phyloP scores from a whole-genome alignment of 2,329 filamentous ascomycete species.

The Beauveria medogensis region DNA sequence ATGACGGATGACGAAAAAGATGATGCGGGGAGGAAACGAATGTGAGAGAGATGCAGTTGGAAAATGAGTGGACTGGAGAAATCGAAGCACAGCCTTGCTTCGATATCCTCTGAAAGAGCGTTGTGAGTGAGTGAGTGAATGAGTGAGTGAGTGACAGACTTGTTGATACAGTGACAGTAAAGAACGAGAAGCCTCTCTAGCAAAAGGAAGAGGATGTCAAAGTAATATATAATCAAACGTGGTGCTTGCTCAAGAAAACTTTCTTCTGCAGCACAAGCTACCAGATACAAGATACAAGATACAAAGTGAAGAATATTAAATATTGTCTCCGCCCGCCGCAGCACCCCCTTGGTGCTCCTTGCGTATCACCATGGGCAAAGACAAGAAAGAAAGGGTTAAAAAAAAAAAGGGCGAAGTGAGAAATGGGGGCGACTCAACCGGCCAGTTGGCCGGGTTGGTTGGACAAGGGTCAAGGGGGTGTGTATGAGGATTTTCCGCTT shows the following conservation, averaged over 20 bases:
- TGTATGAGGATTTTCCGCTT: no score
- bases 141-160: not conserved
- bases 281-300: no score
- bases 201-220: not conserved
- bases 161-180: no score
- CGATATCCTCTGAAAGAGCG: not conserved
- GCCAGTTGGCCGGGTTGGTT: no score
- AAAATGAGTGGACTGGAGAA: not conserved
- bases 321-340: not conserved
- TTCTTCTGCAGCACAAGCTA: not conserved
- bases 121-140: not conserved
- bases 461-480: no score
- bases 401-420: no score
- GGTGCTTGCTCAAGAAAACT: not conserved
- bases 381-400: not conserved
- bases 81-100: not conserved
- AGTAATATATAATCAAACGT: no score
- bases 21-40: not conserved
- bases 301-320: not conserved
- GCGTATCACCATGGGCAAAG: slow-evolving; percentile 4
- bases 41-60: not conserved
- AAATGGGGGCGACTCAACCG: no score
- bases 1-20: not conserved
- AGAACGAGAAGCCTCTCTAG: no score
- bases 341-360: slow-evolving; percentile 2